phyloP scores from a whole-genome alignment of 176 grass and related monocot species.

The Lolium multiflorum region DNA sequence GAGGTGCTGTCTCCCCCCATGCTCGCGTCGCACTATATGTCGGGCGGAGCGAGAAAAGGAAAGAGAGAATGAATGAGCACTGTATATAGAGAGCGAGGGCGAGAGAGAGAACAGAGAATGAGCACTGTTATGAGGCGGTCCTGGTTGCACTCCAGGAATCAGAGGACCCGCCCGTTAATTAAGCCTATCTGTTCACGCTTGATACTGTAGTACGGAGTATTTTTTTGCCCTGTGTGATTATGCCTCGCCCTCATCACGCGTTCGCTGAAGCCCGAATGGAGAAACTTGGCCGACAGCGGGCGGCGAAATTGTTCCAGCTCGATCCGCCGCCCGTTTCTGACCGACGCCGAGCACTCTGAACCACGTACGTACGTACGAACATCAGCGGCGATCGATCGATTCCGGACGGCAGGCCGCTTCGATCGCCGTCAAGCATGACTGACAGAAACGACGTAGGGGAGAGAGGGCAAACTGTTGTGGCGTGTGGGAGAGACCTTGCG shows the following conservation, averaged over 20 bases:
- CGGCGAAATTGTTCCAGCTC: neutral
- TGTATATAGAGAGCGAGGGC: neutral
- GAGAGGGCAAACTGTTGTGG: neutral
- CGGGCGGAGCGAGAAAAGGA: constrained; percentile 4
- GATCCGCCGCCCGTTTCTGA: neutral
- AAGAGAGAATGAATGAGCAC: neutral
- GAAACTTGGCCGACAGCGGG: neutral
- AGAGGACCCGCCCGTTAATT: neutral
- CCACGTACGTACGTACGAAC: neutral
- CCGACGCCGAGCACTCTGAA: neutral
- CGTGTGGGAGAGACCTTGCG: constrained; percentile 36
- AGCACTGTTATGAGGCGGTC: constrained; percentile 28
- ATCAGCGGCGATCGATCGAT: neutral
- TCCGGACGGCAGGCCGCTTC: neutral
- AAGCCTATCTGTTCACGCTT: neutral
- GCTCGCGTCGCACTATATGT: neutral
- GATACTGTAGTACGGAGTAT: neutral
- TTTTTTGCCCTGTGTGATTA: no score
- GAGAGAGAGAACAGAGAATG: neutral
- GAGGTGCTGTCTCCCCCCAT: constrained; percentile 26
- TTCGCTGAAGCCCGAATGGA: no score
- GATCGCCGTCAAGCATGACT: neutral
- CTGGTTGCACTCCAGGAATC: constrained; percentile 35
- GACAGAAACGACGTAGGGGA: neutral
- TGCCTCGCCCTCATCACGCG: no score